Evolutionary conservation across 1,284 basidiomycete species (phyloP).

Genomic region (Leucoagaricus sp.): DNA sequence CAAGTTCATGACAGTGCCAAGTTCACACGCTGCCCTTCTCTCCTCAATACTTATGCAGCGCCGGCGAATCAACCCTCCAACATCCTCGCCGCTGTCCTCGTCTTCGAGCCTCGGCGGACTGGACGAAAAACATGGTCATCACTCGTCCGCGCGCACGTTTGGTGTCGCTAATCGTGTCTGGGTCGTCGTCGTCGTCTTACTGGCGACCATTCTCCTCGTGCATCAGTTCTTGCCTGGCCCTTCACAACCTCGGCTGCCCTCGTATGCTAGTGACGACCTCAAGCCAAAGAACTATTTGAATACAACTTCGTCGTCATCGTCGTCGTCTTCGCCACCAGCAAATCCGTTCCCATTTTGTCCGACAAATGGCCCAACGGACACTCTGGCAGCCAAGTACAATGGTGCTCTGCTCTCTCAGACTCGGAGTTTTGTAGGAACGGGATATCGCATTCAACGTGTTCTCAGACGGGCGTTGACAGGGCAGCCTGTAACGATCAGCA

Average conservation of each 20-base stretch:
- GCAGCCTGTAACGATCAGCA: constrained; percentile 86
- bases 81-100: constrained; percentile 49
- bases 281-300: constrained; percentile 74
- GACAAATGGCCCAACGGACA: constrained; percentile 80
- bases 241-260: constrained; percentile 24
- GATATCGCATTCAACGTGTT: constrained; percentile 82
- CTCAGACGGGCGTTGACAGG: constrained; percentile 85
- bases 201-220: constrained; percentile 62
- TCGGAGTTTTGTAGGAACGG: constrained; percentile 78
- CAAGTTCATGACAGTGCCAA: background rate
- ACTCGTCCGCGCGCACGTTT: constrained; percentile 55
- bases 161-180: constrained; percentile 74
- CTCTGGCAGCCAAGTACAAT: constrained; percentile 78
- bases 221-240: constrained; percentile 52
- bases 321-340: constrained; percentile 47
- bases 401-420: constrained; percentile 76
- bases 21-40: constrained; percentile 15
- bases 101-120: constrained; percentile 46
- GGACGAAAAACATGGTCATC: constrained; percentile 48
- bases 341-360: constrained; percentile 93
- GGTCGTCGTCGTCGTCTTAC: constrained; percentile 55
- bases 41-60: constrained; percentile 36
- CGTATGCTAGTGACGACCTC: constrained; percentile 51
- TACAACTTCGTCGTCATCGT: constrained; percentile 17
- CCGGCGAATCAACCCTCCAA: constrained; percentile 49